Evolutionary conservation across 1,284 basidiomycete genomes (phyloP), one percentile per base, ranked within the genome.

Genomic region (Vanrija sp.): DNA sequence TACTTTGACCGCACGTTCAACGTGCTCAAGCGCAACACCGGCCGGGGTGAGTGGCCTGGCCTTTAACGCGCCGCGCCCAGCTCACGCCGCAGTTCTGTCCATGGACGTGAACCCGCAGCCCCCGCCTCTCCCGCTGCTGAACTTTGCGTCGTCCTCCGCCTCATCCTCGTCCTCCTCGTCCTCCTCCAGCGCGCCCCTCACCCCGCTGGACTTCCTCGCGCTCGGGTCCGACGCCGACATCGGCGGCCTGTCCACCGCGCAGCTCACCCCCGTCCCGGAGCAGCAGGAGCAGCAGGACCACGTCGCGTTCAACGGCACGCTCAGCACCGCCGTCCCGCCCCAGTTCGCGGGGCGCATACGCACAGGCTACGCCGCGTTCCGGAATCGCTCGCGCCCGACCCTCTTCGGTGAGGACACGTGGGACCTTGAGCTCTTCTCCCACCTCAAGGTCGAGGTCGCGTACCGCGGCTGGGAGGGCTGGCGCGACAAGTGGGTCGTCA

Each of bases 351-450:
- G 71, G 1, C 65, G 65, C 47, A 75, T 80, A 45, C 62, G 78
- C 45, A 78, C 77, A 12, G 80, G 79, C 0, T 81, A 80, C 59
- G 80, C 78, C 1, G 80, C 75, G 7, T 79, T 81, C 55, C 69
- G 80, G 44, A 81, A 78, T 61, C 73, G 73, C 51, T 72, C 72
- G 21, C 66, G 78, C 16, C 73, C 77, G 6, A 77, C 77, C 8
- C 63, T 81, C 14, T 79, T 80, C 50, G 79, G 79, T 29, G 74
- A 74, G 46, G 75, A 78, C 52, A 74, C 71, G 7, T 80, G 80
- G 76, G 77, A 80, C 66, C 68, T 80, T 12, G 73, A 75, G 4
- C 62, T 75, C 29, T 77, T 78, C 61, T 73, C 77, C 5, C 80
- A 79, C 67, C 63, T 81, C 21, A 72, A 69, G 46, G 63, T 81